A percentile compares a stretch with the other conserved stretches of the same genome.
These are phyloP conservation scores for Boletus patriciae DNA, from an alignment of 768 basidiomycete genomes.

Conservation along the genomic window DNA sequence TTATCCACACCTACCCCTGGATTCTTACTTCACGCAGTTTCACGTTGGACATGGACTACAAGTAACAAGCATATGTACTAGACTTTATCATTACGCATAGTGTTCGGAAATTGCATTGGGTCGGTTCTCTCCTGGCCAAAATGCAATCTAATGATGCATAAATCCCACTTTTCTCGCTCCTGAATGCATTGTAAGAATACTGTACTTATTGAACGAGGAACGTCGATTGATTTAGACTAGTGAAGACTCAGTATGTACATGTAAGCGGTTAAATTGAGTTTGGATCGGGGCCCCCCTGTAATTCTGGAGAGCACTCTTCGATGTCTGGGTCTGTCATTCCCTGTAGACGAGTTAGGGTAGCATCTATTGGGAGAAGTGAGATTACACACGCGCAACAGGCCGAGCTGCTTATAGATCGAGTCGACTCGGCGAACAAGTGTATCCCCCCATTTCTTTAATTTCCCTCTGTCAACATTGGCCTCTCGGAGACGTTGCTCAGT, in stretches of 20 bases:
- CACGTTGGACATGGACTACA: not conserved
- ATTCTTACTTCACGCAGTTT: not conserved
- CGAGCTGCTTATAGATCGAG: constrained; percentile 10
- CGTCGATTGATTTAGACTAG: not conserved
- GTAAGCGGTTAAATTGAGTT: not conserved
- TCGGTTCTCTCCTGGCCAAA: too few species aligned
- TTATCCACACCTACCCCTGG: not conserved
- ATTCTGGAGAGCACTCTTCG: constrained; percentile 1
- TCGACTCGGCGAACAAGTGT: constrained; percentile 12
- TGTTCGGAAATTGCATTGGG: too few species aligned
- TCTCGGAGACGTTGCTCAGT: constrained; percentile 20
- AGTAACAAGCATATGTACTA: not conserved
- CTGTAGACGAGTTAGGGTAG: constrained; percentile 5
- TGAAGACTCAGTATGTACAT: not conserved
- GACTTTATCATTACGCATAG: too few species aligned
- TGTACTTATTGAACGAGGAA: not conserved
- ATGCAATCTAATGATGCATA: too few species aligned
- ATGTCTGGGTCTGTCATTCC: constrained; percentile 3
- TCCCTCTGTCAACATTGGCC: constrained; percentile 15
- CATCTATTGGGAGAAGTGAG: not conserved
- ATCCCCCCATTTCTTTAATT: constrained; percentile 10
- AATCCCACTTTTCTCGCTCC: not conserved
- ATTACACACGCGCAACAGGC: constrained; percentile 11
- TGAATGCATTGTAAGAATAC: not conserved
- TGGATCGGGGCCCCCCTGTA: not conserved